A percentile compares a stretch with the other conserved stretches of the same genome.
These are phyloP conservation scores for Neonectria magnoliae DNA, from an alignment of 2,329 filamentous ascomycete genomes.

Conservation along the genomic window DNA sequence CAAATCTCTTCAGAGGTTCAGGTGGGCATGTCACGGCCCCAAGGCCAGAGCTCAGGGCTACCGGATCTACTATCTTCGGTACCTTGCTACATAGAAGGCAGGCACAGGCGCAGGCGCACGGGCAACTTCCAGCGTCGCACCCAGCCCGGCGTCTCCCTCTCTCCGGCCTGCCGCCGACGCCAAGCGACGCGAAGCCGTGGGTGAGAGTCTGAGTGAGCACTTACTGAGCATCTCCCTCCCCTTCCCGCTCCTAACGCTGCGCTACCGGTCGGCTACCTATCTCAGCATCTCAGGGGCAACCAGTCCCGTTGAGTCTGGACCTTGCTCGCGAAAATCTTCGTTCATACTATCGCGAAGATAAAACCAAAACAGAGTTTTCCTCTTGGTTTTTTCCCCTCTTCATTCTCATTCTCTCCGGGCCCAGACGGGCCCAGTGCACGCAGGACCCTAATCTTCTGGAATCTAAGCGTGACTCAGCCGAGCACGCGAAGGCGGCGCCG, in stretches of 20 bases:
- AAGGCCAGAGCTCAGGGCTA: not conserved
- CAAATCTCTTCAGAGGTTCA: not conserved
- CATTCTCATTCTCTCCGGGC: not conserved
- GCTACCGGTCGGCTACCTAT: conserved; percentile 27
- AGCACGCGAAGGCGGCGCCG: not conserved
- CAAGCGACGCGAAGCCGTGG: not conserved
- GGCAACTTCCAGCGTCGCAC: not conserved
- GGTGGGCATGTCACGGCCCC: not conserved
- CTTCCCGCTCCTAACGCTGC: conserved; percentile 32
- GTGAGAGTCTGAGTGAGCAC: not conserved
- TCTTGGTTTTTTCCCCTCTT: not conserved
- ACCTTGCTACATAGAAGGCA: not conserved
- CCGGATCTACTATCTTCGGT: too few species aligned
- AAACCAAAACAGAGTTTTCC: not conserved
- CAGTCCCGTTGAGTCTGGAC: conserved; percentile 8
- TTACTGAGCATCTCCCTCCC: conserved; percentile 5
- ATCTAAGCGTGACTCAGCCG: conserved; percentile 10
- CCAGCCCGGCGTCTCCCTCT: not conserved
- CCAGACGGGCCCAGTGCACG: conserved; percentile 9
- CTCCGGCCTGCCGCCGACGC: conserved; percentile 29
- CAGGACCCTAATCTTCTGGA: conserved; percentile 1
- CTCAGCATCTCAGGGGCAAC: conserved; percentile 36
- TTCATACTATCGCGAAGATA: not conserved
- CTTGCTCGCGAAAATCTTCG: not conserved
- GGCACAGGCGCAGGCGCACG: not conserved